Percentiles rank a stretch among this genome's conserved stretches.
phyloP scores from a whole-genome alignment of 495 filamentous ascomycete genomes.

The Corynascus novoguineensis region DNA sequence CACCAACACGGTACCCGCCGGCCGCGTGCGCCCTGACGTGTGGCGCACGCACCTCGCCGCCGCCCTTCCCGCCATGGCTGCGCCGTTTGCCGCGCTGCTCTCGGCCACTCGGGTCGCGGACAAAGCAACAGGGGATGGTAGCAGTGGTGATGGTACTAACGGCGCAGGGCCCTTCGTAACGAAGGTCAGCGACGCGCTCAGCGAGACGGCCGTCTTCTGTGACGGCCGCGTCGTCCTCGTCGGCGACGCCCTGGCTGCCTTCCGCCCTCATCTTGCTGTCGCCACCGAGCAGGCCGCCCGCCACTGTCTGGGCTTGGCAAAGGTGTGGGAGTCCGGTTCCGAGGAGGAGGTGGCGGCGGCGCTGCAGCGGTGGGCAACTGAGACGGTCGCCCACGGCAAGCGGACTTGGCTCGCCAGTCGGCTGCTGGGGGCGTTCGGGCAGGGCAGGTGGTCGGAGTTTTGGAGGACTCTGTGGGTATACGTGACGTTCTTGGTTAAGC shows the following conservation, averaged over 20 bases:
- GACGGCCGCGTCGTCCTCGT: slow-evolving; percentile 43
- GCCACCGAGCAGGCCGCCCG: slow-evolving; percentile 43
- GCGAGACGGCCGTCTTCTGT: slow-evolving; percentile 30
- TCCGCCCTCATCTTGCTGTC: slow-evolving; percentile 45
- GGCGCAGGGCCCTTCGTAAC: slow-evolving; percentile 40
- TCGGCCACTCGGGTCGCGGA: too few relatives aligned
- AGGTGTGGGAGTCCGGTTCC: slow-evolving; percentile 28
- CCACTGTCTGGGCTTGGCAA: slow-evolving; percentile 34
- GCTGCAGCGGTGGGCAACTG: slow-evolving; percentile 6
- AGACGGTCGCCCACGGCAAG: background rate
- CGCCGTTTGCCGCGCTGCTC: slow-evolving; percentile 43
- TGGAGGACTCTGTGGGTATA: background rate
- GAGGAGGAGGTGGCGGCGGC: slow-evolving; percentile 10
- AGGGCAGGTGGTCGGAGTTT: slow-evolving; percentile 16
- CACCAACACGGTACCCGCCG: slow-evolving; percentile 40
- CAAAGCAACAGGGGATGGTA: too few relatives aligned
- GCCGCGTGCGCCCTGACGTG: slow-evolving; percentile 33
- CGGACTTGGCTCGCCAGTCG: slow-evolving; percentile 10
- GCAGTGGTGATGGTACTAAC: too few relatives aligned
- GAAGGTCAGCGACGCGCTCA: slow-evolving; percentile 43
- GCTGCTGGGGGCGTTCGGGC: slow-evolving; percentile 5
- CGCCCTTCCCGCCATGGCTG: slow-evolving; percentile 25
- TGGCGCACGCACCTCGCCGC: slow-evolving; percentile 35
- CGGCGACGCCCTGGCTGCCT: slow-evolving; percentile 46
- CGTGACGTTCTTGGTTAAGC: background rate